Evolutionary conservation across 495 filamentous ascomycete species (phyloP).

Genomic region (Evansstolkia leycettana): DNA sequence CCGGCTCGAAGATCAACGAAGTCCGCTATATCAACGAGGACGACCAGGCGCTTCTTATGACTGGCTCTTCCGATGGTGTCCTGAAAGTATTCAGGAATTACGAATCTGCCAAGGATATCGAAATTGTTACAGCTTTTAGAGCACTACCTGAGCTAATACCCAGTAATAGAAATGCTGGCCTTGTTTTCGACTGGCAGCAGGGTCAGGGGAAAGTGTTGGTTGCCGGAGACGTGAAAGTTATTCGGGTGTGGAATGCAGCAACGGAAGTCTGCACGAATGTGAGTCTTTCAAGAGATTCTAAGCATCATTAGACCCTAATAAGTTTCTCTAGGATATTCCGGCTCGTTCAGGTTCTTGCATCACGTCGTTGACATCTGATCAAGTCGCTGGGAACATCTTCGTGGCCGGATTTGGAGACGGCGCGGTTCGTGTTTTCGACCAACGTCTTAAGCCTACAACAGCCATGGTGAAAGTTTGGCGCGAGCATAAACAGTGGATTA

Average conservation of each 20-base stretch:
- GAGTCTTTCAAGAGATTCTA: slow-evolving; percentile 10
- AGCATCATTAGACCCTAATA: not conserved
- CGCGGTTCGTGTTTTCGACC: slow-evolving; percentile 90
- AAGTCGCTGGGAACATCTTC: slow-evolving; percentile 92
- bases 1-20: slow-evolving; percentile 84
- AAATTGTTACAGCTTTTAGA: slow-evolving; percentile 86
- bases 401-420: slow-evolving; percentile 95
- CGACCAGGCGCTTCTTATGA: slow-evolving; percentile 88
- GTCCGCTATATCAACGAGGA: slow-evolving; percentile 97
- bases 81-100: slow-evolving; percentile 92
- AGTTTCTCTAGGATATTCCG: slow-evolving; percentile 59
- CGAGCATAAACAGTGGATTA: slow-evolving; percentile 88
- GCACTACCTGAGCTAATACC: slow-evolving; percentile 86
- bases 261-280: slow-evolving; percentile 81
- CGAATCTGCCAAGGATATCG: slow-evolving; percentile 50
- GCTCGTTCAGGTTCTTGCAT: slow-evolving; percentile 93
- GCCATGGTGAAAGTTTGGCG: slow-evolving; percentile 94
- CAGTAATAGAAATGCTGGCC: slow-evolving; percentile 81
- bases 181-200: slow-evolving; percentile 98
- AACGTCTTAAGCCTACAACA: slow-evolving; percentile 64
- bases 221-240: slow-evolving; percentile 90
- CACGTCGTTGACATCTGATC: slow-evolving; percentile 88
- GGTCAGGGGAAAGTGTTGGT: slow-evolving; percentile 89
- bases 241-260: slow-evolving; percentile 89
- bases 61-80: slow-evolving; percentile 87